Percentiles rank a stretch among this genome's conserved stretches.
phyloP scores from a whole-genome alignment of 2,329 filamentous ascomycete species.

The Fusarium newnesense region DNA sequence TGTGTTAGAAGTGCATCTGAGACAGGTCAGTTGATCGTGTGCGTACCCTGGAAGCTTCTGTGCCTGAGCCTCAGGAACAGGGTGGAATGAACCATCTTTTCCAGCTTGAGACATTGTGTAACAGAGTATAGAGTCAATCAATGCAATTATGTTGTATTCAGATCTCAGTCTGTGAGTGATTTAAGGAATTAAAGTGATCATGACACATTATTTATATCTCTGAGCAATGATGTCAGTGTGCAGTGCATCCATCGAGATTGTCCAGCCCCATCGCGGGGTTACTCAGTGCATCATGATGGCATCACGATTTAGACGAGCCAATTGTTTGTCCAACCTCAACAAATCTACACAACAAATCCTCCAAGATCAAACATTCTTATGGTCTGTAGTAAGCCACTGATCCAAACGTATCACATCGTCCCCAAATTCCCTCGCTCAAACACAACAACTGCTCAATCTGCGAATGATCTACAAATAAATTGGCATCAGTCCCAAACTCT shows the following conservation, averaged over 20 bases:
- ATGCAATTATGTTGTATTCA: background rate
- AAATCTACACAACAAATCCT: background rate
- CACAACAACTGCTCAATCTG: constrained; percentile 67
- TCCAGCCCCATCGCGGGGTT: constrained; percentile 1
- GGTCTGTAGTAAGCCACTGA: constrained; percentile 3
- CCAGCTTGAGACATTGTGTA: constrained; percentile 30
- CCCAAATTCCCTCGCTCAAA: constrained; percentile 63
- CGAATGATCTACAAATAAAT: constrained; percentile 67
- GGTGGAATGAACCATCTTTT: constrained; percentile 48
- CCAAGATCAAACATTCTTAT: background rate
- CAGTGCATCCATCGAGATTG: constrained; percentile 12
- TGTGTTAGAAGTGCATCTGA: rapidly evolving
- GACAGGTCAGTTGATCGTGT: background rate
- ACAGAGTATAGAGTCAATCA: background rate
- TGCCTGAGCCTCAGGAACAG: constrained; percentile 48
- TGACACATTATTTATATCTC: background rate
- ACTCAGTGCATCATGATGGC: constrained; percentile 17
- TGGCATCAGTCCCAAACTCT: constrained; percentile 67
- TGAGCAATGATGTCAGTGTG: constrained; percentile 24
- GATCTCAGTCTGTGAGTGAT: too few species aligned
- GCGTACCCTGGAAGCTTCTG: constrained; percentile 53
- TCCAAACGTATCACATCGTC: constrained; percentile 65
- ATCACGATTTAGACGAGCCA: constrained; percentile 11
- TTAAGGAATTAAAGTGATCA: background rate
- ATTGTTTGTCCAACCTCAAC: background rate